Conservation (phyloP, 352 stramenopile species). For the Halophytophthora batemanensis region DNA sequence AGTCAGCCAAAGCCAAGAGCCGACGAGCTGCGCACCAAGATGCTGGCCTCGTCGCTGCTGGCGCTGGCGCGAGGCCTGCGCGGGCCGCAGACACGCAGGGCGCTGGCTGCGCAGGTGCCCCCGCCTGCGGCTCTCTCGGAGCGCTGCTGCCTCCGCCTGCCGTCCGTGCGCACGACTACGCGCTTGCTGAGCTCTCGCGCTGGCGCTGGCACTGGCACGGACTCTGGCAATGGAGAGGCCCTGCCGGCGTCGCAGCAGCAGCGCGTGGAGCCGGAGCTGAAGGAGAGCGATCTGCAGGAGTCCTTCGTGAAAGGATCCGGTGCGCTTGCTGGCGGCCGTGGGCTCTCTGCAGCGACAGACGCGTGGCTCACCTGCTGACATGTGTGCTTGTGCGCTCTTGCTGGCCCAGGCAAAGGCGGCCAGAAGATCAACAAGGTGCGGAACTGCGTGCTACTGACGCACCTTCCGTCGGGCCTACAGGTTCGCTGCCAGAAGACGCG, state of each 20-base stretch:
- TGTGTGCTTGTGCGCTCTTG: background rate
- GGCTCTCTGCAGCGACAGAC: background rate
- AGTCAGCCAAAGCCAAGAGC: too few species aligned
- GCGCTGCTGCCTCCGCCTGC: too few species aligned
- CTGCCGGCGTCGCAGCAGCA: background rate
- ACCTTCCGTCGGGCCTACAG: slow-evolving; percentile 71
- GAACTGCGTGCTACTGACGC: slow-evolving; percentile 87
- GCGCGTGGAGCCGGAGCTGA: slow-evolving; percentile 32
- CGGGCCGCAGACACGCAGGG: too few species aligned
- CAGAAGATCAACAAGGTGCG: slow-evolving; percentile 93
- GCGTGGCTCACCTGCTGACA: too few species aligned
- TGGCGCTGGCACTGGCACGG: too few species aligned
- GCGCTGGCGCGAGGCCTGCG: too few species aligned
- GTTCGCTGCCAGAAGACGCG: slow-evolving; percentile 81
- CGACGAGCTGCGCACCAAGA: too few species aligned
- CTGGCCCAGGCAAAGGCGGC: slow-evolving; percentile 62
- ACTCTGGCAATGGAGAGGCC: too few species aligned
- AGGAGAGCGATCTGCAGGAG: slow-evolving; percentile 70
- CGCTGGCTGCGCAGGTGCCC: too few species aligned
- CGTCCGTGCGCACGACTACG: too few species aligned
- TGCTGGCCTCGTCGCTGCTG: too few species aligned
- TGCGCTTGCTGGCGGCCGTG: slow-evolving; percentile 12
- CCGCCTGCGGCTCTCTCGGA: too few species aligned
- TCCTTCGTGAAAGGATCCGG: slow-evolving; percentile 86
- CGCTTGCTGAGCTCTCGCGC: slow-evolving; percentile 2